These are phyloP conservation scores for Fusarium stilboides DNA, from an alignment of 2,329 filamentous ascomycete species.

Conservation along the genomic window DNA sequence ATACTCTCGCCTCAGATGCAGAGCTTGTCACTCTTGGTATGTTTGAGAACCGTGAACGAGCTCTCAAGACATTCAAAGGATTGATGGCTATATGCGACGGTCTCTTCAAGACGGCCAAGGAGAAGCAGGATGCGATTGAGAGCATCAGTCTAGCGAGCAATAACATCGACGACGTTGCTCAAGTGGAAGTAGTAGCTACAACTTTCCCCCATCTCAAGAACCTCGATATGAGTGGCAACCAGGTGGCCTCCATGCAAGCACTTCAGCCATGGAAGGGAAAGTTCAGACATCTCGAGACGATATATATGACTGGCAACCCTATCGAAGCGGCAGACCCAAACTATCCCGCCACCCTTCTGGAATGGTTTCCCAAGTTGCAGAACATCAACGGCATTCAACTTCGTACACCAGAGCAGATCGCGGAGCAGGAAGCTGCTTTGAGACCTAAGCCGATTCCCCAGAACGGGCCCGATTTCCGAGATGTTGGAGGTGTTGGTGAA, in stretches of 20 bases:
- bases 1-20: conserved; percentile 80
- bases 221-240: conserved; percentile 89
- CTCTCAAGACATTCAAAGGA: conserved; percentile 91
- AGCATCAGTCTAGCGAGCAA: conserved; percentile 89
- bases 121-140: conserved; percentile 83
- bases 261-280: conserved; percentile 84
- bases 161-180: conserved; percentile 78
- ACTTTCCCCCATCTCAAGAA: conserved; percentile 90
- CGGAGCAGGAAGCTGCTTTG: conserved; percentile 65
- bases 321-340: conserved; percentile 73
- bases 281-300: conserved; percentile 83
- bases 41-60: conserved; percentile 78
- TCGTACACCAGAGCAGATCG: conserved; percentile 79
- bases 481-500: conserved; percentile 81
- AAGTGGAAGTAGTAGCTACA: conserved; percentile 81
- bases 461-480: conserved; percentile 78
- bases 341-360: conserved; percentile 78
- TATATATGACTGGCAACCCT: conserved; percentile 84
- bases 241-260: conserved; percentile 76
- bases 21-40: conserved; percentile 82
- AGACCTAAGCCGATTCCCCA: conserved; percentile 73
- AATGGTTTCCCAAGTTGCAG: conserved; percentile 87
- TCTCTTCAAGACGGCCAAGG: conserved; percentile 79
- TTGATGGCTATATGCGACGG: conserved; percentile 89
- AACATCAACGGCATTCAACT: conserved; percentile 83